Base-by-base conservation (phyloP, 2,329 filamentous ascomycete genomes). In the Dactylella cylindrospora region DNA sequence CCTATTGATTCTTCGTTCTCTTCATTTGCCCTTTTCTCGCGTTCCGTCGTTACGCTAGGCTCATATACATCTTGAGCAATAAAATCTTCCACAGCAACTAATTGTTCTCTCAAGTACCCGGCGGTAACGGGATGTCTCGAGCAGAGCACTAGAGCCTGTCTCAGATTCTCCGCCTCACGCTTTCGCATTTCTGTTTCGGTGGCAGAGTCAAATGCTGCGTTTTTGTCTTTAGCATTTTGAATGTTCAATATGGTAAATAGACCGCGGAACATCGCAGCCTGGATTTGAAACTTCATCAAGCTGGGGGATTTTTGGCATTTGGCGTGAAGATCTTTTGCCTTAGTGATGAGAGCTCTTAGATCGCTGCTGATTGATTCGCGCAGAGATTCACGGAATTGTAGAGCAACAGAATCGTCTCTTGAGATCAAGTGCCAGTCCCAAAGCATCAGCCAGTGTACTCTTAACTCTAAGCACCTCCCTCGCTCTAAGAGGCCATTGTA, bases 401-500 rank as follows among this genome's bases (percentile, higher is more conserved):
- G 0, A 1, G 26, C 19, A 7, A 32, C 15, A 2, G 9, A 5
- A 5, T 29, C 6, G 13, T 23, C 6, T 3, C 9, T 15, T n/a
- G 59, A 40, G 13, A 64, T 39, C 4, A 3, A 29, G 31, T 55
- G 22, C 38, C 49, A 44, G 26, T 64, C 50, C 12, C 31, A 55
- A 1, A 51, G 13, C 13, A 55, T 33, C 5, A 55, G 7, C 43
- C 36, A 50, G 20, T 29, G 31, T 6, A 44, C 36, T 39, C 33
- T 49, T 5, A 35, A 10, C 9, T 51, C 39, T 3, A 64, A 31
- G 22, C 59, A 64, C n/a, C 19, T 39, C 1, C 32, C 49, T 10
- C 59, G 36, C 19, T 49, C 54, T 4, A 23, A 22, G 15, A 64
- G 26, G 1, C 59, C 59, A 1, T 31, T 64, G 49, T 8, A 64